Conservation (phyloP, 495 filamentous ascomycete genomes). For the Trypethelium eluteriae region DNA sequence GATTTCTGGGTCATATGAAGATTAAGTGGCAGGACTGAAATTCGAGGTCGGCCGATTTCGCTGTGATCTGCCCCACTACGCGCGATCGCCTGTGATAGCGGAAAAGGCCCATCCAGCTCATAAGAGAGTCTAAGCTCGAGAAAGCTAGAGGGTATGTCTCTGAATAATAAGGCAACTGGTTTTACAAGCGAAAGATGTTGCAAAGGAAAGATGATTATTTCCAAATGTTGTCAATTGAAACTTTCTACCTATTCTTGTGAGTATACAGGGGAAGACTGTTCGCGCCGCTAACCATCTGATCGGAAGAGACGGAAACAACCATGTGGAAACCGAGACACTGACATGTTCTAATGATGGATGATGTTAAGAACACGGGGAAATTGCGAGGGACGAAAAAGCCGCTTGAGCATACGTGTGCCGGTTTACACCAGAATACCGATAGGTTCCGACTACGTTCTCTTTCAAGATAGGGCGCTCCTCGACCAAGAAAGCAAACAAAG, state of each 20-base stretch:
- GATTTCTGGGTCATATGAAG: no score
- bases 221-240: conserved; percentile 10
- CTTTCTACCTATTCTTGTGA: conserved; percentile 3
- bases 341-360: neutral
- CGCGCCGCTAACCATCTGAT: neutral
- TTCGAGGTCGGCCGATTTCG: no score
- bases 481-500: neutral
- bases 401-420: neutral
- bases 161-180: neutral
- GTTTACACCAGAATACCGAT: neutral
- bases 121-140: no score
- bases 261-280: neutral
- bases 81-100: no score
- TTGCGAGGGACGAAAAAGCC: neutral
- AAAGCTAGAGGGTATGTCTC: neutral
- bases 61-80: no score
- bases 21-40: no score
- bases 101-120: no score
- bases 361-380: neutral
- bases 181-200: neutral
- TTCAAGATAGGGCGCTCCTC: neutral
- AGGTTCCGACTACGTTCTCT: neutral
- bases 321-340: neutral
- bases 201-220: neutral
- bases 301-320: neutral